Conservation (phyloP, 371 early-diverging fungal genomes). For the Mucor saturninus region DNA sequence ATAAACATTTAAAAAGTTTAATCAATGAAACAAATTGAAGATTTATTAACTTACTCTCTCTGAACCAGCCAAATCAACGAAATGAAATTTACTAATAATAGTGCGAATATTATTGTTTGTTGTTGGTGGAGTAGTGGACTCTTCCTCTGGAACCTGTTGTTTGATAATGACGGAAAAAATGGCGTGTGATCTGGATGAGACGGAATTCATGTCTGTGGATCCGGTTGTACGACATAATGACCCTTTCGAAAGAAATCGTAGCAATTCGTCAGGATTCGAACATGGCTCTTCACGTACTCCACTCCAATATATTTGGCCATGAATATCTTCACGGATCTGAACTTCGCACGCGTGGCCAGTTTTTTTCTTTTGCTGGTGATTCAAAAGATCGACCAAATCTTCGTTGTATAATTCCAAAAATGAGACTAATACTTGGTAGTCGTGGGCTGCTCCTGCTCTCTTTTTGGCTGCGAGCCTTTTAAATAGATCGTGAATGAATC, state of each 20-base stretch:
- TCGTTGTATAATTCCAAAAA: slow-evolving; percentile 99
- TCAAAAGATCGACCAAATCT: slow-evolving; percentile 85
- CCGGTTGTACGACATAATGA: slow-evolving; percentile 91
- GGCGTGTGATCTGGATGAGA: slow-evolving; percentile 97
- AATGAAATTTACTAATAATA: slow-evolving; percentile 84
- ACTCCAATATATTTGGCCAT: slow-evolving; percentile 89
- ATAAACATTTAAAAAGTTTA: background rate
- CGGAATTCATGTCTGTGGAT: slow-evolving; percentile 96
- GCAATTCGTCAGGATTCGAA: slow-evolving; percentile 72
- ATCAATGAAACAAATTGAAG: background rate
- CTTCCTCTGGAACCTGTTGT: slow-evolving; percentile 45
- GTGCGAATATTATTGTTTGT: slow-evolving; percentile 18
- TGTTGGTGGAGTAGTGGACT: slow-evolving; percentile 9
- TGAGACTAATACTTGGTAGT: slow-evolving; percentile 70
- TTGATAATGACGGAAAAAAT: slow-evolving; percentile 90
- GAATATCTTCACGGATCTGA: slow-evolving; percentile 89
- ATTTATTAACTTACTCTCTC: slow-evolving; percentile 39
- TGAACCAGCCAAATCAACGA: slow-evolving; percentile 96
- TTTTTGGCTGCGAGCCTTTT: slow-evolving; percentile 36
- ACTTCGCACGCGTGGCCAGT: slow-evolving; percentile 24
- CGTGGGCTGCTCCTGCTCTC: slow-evolving; percentile 34
- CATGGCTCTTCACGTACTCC: slow-evolving; percentile 88
- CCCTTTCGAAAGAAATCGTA: slow-evolving; percentile 78
- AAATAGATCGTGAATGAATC: slow-evolving; percentile 78
- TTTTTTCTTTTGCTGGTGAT: slow-evolving; percentile 29